Conservation (phyloP, 139 green algal species). For the Tetratostichococcus sp. region DNA sequence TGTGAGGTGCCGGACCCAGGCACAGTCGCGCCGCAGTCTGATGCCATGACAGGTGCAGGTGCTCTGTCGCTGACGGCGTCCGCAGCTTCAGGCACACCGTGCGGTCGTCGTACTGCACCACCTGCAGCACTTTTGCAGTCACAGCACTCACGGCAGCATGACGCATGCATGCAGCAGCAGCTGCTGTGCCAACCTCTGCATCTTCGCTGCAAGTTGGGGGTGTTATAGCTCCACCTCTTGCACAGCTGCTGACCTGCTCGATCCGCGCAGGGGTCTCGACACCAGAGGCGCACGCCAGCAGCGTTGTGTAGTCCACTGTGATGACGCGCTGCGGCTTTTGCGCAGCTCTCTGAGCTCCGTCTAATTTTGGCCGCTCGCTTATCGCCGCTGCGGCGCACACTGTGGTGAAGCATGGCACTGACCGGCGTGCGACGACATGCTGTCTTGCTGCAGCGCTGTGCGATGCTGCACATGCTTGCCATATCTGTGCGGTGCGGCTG, state of each 20-base stretch:
- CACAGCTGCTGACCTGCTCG: neutral
- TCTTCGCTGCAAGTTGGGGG: too few species aligned
- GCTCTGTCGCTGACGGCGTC: neutral
- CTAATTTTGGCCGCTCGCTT: neutral
- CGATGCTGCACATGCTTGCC: too few species aligned
- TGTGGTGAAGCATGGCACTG: too few species aligned
- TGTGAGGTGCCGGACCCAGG: conserved; percentile 18
- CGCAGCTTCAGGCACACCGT: neutral
- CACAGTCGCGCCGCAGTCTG: conserved; percentile 36
- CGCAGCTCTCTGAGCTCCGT: too few species aligned
- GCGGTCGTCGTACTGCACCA: neutral
- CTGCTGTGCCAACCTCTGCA: too few species aligned
- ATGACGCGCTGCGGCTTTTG: neutral
- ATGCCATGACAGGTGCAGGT: conserved; percentile 73
- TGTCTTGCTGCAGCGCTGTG: neutral
- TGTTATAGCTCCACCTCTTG: too few species aligned
- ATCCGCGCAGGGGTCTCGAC: neutral
- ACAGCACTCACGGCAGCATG: too few species aligned
- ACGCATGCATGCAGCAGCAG: too few species aligned
- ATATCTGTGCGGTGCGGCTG: too few species aligned
- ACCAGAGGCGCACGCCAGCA: neutral
- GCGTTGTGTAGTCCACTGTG: neutral
- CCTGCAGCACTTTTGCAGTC: too few species aligned
- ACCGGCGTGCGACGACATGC: too few species aligned
- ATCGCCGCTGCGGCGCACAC: neutral